Conservation (phyloP, 371 early-diverging fungal genomes). For the Chytridium lagenaria region DNA sequence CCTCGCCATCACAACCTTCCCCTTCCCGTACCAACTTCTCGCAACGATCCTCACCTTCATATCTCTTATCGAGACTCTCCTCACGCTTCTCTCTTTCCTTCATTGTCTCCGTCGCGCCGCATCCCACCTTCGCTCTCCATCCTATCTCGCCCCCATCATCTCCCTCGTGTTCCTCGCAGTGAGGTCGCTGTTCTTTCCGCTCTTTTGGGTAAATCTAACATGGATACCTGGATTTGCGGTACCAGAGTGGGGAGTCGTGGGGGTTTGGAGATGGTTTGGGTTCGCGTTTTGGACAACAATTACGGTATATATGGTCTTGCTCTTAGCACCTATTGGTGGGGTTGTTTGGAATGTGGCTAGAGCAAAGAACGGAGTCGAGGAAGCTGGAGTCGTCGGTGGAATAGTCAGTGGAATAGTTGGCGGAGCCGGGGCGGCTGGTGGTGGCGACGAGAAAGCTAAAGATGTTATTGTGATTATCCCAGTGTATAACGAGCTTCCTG, state of each 20-base stretch:
- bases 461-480: slow-evolving; percentile 9
- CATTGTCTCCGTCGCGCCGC: neutral
- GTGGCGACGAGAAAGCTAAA: neutral
- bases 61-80: neutral
- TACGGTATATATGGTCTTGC: neutral
- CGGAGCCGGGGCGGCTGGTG: neutral
- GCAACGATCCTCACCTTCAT: neutral
- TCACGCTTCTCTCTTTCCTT: neutral
- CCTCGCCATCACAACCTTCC: neutral
- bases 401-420: too few species aligned
- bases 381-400: too few species aligned
- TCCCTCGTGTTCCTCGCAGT: neutral
- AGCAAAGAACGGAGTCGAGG: neutral
- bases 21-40: neutral
- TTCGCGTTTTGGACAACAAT: neutral
- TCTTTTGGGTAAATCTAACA: neutral
- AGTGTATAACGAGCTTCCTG: slow-evolving; percentile 19
- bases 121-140: neutral
- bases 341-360: neutral
- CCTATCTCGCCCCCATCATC: neutral
- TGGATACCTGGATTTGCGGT: neutral
- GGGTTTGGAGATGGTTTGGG: slow-evolving; percentile 6
- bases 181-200: neutral
- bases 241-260: neutral
- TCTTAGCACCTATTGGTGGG: neutral